Percentiles rank a stretch among this genome's conserved stretches.
Evolutionary conservation across 352 stramenopile species (phyloP).

Genomic region (Sclerospora graminicola): DNA sequence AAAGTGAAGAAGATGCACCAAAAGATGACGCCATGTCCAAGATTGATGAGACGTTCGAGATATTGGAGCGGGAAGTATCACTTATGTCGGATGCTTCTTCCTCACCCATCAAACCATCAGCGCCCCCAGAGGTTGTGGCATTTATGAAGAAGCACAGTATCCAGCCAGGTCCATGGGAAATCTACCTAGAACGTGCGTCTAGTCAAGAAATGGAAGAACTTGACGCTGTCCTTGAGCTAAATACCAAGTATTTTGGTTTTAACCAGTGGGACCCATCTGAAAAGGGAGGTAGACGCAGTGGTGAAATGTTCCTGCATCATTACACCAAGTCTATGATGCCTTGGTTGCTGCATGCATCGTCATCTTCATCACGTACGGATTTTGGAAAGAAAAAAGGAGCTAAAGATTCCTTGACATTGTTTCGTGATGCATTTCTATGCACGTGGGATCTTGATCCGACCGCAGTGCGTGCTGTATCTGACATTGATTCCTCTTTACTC

Average conservation of each 20-base stretch:
- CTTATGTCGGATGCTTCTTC: slow-evolving; percentile 52
- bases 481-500: slow-evolving; percentile 60
- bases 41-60: slow-evolving; percentile 54
- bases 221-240: slow-evolving; percentile 49
- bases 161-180: slow-evolving; percentile 66
- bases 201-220: slow-evolving; percentile 64
- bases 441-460: slow-evolving; percentile 74
- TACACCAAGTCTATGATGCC: slow-evolving; percentile 77
- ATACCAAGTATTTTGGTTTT: slow-evolving; percentile 67
- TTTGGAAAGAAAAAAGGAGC: slow-evolving; percentile 41
- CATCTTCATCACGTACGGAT: slow-evolving; percentile 32
- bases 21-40: slow-evolving; percentile 36
- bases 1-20: slow-evolving; percentile 18
- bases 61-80: slow-evolving; percentile 42
- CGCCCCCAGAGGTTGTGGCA: slow-evolving; percentile 49
- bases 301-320: slow-evolving; percentile 77
- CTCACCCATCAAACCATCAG: slow-evolving; percentile 53
- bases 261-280: slow-evolving; percentile 67
- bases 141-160: slow-evolving; percentile 78
- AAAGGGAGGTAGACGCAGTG: slow-evolving; percentile 50
- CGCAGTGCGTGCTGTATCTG: slow-evolving; percentile 52
- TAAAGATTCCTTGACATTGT: slow-evolving; percentile 46
- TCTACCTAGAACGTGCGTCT: slow-evolving; percentile 61
- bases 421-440: slow-evolving; percentile 73
- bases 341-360: slow-evolving; percentile 51